Base-by-base conservation (phyloP, 768 basidiomycete species). In the Naganishia friedmannii region DNA sequence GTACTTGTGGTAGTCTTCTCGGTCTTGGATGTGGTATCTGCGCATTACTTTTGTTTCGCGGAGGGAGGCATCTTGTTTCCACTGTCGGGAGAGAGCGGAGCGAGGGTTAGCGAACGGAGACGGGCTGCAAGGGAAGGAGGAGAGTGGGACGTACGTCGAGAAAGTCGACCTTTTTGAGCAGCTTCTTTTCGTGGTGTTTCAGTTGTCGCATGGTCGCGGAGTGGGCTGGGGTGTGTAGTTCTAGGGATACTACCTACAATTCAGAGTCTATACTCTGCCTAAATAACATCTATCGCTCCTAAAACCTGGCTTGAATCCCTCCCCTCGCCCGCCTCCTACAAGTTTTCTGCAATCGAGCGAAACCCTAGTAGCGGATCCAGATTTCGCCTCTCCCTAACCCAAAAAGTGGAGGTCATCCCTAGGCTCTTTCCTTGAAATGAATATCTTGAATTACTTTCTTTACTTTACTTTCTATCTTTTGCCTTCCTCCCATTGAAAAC, bases 1-100 rank as follows among this genome's bases (percentile, higher is more conserved):
- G 85, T 98, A 99, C 89, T 91, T 93, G 86, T 92, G 89, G 80
- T 94, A 94, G 82, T 95, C 93, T 72, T 95, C 93, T 75, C 94
- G 83, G 82, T 93, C 86, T 77, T 97, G 94, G 72, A 99, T 86
- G 82, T 98, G 96, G 81, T 97, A 99, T 69, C 93, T 84, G 23
- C 95, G 87, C 87, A 98, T 90, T 67, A 98, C 90, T 80, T 89
- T 92, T 82, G 91, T 87, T 84, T 98, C 96, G 51, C 94, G 88
- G 19, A 89, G 82, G 79, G 88, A 89, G 17, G 89, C 88, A 87
- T 98, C 94, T 83, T 93, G 89, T 83, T 93, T 98, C 95, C 95
- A 98, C 92, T 95, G 23, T 5, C 6, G 34, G 21, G 46, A 37
- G 29, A 28, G 48, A 57, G 69, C n/a, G n/a, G n/a, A n/a, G n/a